Conservation (phyloP, 169 alveolate genomes). For the Blepharisma undulans region DNA sequence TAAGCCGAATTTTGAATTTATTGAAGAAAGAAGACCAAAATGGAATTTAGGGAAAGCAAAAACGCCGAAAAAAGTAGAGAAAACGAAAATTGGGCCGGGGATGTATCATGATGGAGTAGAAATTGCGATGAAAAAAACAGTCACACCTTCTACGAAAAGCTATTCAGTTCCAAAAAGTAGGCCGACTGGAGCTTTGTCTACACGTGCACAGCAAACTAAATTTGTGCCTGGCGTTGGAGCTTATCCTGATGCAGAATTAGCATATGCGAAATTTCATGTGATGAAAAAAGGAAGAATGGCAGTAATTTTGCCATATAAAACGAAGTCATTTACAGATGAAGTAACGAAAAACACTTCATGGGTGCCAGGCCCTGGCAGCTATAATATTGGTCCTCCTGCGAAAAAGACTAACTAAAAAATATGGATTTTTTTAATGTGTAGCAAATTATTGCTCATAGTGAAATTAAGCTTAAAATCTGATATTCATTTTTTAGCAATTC, state of each 20-base stretch:
- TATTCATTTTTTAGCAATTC: too few species aligned
- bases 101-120: neutral
- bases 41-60: constrained; percentile 6
- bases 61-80: neutral
- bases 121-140: neutral
- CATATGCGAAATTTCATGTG: neutral
- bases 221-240: constrained; percentile 30
- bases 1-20: neutral
- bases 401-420: neutral
- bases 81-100: constrained; percentile 31
- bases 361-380: constrained; percentile 39
- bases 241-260: constrained; percentile 7
- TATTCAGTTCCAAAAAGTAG: constrained; percentile 15
- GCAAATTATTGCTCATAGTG: neutral
- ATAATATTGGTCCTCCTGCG: constrained; percentile 17
- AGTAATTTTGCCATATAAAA: neutral
- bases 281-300: constrained; percentile 32
- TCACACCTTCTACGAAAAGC: neutral
- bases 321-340: neutral
- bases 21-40: neutral
- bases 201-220: neutral
- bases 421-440: neutral
- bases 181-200: neutral
- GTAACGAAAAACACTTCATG: neutral
- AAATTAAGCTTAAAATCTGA: too few species aligned